phyloP scores from a whole-genome alignment of 371 early-diverging fungal species.

The Mucor circinelloides region DNA sequence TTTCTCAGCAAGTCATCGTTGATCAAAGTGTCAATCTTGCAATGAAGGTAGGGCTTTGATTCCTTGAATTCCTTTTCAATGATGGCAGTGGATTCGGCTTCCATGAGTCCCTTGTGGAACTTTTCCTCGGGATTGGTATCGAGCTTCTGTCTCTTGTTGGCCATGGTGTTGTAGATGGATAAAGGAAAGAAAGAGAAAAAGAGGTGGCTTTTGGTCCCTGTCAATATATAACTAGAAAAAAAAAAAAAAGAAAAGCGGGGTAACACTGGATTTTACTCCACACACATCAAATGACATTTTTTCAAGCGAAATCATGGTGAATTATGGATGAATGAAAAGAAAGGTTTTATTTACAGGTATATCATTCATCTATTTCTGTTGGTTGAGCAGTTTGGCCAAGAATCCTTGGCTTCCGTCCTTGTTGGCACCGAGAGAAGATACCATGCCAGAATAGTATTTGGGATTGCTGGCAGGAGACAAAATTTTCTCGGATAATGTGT shows the following conservation, averaged over 20 bases:
- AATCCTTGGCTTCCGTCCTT: constrained; percentile 52
- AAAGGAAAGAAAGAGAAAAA: constrained; percentile 6
- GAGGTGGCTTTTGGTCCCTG: constrained; percentile 2
- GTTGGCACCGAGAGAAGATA: constrained; percentile 49
- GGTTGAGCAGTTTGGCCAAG: constrained; percentile 23
- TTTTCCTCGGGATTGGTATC: constrained; percentile 18
- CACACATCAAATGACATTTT: not conserved
- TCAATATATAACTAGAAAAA: not conserved
- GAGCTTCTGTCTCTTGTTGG: constrained; percentile 22
- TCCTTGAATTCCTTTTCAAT: constrained; percentile 40
- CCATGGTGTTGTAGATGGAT: not conserved
- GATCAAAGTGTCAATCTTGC: constrained; percentile 60
- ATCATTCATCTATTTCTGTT: constrained; percentile 1
- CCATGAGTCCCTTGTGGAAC: constrained; percentile 37
- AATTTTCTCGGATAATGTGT: constrained; percentile 57
- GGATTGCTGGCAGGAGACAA: constrained; percentile 64
- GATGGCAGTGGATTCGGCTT: constrained; percentile 9
- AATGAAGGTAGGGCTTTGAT: constrained; percentile 70
- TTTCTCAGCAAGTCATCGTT: constrained; percentile 59
- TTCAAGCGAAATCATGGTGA: too few species aligned
- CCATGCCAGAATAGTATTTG: constrained; percentile 58
- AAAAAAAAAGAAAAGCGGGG: constrained; percentile 1
- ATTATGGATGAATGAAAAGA: too few species aligned
- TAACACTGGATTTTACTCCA: not conserved
- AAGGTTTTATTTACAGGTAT: constrained; percentile 8